Evolutionary conservation across 768 basidiomycete genomes (phyloP), one percentile per base, ranked within the genome.

Genomic region (Phaeotremella fagi): DNA sequence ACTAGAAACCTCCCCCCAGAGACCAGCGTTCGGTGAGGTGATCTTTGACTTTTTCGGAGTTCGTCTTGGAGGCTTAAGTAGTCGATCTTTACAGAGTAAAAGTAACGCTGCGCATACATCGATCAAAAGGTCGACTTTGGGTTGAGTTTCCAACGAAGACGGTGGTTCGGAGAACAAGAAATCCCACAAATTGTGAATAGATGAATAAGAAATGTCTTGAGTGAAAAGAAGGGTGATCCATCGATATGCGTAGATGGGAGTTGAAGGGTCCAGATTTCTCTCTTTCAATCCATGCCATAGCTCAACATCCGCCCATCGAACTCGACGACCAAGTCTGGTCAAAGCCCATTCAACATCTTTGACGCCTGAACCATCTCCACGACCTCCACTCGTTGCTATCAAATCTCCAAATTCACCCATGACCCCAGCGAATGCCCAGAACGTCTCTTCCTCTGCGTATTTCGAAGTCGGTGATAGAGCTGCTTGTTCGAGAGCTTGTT

Each of bases 31-130:
- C 16, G 54, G 9, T 43, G 15, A 11, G 25, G 45, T 31, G 45
- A 43, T 25, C 45, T 43, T 20, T 45, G 44, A 23, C 23, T 22
- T 42, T 31, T 45, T 42, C 33, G 45, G 22, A 24, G 43, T n/a
- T 36, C 15, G n/a, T 28, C 38, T 16, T 6, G 50, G 52, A 15
- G 20, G 41, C 26, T 45, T 35, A 18, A 61, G 42, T 23, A 70
- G 45, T 5, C 38, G 51, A 29, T 65, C 56, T 25, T 64, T 63
- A 24, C 60, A 38, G 26, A 68, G 59, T 11, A 74, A 44, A 0
- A 74, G 35, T 61, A 73, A 64, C 6, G 70, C 65, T 14, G 65
- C 65, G 37, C 60, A 61, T 18, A 72, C 47, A 46, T 72, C 70
- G 18, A 70, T 42, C 1, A 70, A 24, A 16, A 64, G 31, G 27